These are phyloP conservation scores for Botrytis cinerea DNA, from an alignment of 2,329 filamentous ascomycete genomes.

Conservation along the genomic window DNA sequence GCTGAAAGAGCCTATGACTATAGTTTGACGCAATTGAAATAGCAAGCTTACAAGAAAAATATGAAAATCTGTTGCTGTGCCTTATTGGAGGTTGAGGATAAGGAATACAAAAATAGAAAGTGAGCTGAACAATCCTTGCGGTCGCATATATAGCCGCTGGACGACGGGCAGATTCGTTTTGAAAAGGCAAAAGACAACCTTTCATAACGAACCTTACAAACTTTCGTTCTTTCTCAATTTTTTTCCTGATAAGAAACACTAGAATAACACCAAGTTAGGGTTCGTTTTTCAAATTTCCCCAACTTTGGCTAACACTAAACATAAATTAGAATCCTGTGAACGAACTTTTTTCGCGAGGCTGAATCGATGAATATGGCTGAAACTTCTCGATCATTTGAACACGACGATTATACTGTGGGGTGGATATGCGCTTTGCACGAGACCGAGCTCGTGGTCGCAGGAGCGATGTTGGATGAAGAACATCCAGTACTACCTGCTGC, in stretches of 20 bases:
- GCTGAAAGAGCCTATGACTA: background rate
- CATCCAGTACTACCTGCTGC: slow-evolving; percentile 28
- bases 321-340: slow-evolving; percentile 1
- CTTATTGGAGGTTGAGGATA: background rate
- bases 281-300: background rate
- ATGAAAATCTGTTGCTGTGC: background rate
- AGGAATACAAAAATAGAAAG: background rate
- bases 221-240: background rate
- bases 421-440: slow-evolving; percentile 33
- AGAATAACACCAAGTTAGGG: background rate
- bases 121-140: slow-evolving; percentile 1
- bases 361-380: slow-evolving; percentile 2
- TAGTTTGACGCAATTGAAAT: background rate
- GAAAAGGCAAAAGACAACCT: background rate
- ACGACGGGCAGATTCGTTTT: background rate
- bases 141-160: background rate
- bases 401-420: slow-evolving; percentile 29
- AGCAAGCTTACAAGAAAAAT: background rate
- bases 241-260: background rate
- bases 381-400: background rate
- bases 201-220: background rate
- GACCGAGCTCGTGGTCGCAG: slow-evolving; percentile 29
- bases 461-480: slow-evolving; percentile 31
- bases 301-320: background rate
- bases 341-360: slow-evolving; percentile 9